A percentile compares a stretch with the other conserved stretches of the same genome.
Evolutionary conservation across 208 protist genomes (phyloP).

Genomic region (Trypanosoma cruzi): DNA sequence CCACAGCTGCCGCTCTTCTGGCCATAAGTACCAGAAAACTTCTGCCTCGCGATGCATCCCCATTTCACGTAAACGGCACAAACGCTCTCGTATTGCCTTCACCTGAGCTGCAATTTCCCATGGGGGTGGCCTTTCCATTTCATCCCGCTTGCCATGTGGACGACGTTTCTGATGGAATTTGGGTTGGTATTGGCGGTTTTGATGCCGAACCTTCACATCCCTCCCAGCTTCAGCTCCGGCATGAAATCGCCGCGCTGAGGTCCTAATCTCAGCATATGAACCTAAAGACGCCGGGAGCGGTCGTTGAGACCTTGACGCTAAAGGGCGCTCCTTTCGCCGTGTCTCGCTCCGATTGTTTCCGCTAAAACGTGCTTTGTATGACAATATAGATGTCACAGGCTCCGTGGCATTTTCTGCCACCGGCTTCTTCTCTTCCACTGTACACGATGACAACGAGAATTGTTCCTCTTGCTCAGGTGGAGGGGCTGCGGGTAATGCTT

Average conservation of each 20-base stretch:
- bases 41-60: constrained; percentile 4
- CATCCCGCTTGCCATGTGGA: background rate
- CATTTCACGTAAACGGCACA: background rate
- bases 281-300: background rate
- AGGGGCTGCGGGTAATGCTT: background rate
- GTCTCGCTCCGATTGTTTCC: background rate
- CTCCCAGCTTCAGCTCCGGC: background rate
- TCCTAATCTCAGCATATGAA: background rate
- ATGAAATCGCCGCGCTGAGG: background rate
- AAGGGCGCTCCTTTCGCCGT: background rate
- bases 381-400: background rate
- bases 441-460: background rate
- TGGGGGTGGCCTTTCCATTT: background rate
- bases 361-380: background rate
- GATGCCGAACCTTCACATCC: background rate
- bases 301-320: background rate
- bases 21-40: background rate
- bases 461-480: background rate
- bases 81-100: background rate
- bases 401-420: background rate
- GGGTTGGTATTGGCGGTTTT: background rate
- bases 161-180: background rate
- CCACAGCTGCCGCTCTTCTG: constrained; percentile 11
- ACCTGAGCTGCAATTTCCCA: background rate
- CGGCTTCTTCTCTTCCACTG: background rate